These are phyloP conservation scores for Malus fusca DNA, from an alignment of 306 rosid genomes.

Conservation along the genomic window DNA sequence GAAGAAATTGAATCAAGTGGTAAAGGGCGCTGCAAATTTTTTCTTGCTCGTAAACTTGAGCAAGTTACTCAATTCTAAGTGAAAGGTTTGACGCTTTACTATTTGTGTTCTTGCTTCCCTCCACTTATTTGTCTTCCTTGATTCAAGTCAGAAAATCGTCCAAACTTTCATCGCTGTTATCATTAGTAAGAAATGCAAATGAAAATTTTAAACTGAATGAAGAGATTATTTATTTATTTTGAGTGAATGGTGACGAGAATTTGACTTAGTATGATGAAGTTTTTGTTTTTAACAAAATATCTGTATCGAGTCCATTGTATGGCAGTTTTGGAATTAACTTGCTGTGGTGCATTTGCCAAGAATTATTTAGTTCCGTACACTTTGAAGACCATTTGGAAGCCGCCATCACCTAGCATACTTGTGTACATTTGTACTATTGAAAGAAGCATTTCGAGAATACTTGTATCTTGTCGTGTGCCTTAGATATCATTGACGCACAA, in stretches of 20 bases:
- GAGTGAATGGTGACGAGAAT: not conserved
- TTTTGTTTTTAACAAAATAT: not conserved
- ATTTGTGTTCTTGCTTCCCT: not conserved
- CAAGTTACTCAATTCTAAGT: constrained; percentile 48
- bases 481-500: not conserved
- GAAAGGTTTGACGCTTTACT: not conserved
- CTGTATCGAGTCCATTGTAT: not conserved
- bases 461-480: not conserved
- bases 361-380: not conserved
- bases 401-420: not conserved
- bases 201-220: not conserved
- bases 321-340: not conserved
- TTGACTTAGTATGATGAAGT: not conserved
- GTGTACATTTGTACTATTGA: not conserved
- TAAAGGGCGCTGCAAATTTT: constrained; percentile 77
- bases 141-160: not conserved
- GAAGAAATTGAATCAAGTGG: constrained; percentile 89
- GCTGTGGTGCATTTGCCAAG: not conserved
- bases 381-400: not conserved
- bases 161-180: not conserved
- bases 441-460: not conserved
- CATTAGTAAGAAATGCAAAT: constrained; percentile 1
- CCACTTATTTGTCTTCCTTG: not conserved
- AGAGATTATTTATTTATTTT: not conserved
- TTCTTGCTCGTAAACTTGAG: constrained; percentile 78